Conservation (phyloP, 495 filamentous ascomycete species). For the Xylaria sp. region DNA sequence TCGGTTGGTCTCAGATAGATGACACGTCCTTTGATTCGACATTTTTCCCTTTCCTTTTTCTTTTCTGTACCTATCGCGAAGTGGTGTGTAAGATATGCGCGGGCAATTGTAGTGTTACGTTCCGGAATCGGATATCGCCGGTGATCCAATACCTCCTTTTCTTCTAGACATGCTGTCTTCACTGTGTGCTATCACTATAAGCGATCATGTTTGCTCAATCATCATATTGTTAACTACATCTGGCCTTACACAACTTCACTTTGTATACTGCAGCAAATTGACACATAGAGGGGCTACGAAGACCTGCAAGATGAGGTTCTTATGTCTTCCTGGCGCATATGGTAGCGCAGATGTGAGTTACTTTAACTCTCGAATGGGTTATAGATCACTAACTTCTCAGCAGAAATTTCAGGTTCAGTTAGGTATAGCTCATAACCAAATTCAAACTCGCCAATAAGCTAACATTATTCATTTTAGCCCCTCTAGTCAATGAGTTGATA, state of each 20-base stretch:
- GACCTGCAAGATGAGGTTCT: slow-evolving; percentile 47
- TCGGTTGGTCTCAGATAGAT: slow-evolving; percentile 13
- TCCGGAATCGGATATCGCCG: not conserved
- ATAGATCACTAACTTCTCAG: slow-evolving; percentile 31
- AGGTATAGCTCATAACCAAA: slow-evolving; percentile 40
- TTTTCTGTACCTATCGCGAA: not conserved
- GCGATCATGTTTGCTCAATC: slow-evolving; percentile 5
- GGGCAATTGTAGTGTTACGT: not conserved
- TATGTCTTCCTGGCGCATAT: slow-evolving; percentile 56
- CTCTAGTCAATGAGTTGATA: slow-evolving; percentile 54
- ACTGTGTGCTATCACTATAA: slow-evolving; percentile 21
- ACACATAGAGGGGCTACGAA: slow-evolving; percentile 19
- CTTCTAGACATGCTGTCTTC: not conserved
- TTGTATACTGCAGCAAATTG: slow-evolving; percentile 16
- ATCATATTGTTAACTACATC: not conserved
- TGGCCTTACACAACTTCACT: not conserved
- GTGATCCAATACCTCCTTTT: not conserved
- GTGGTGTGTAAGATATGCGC: not conserved
- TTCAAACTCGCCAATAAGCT: not conserved
- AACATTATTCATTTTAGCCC: slow-evolving; percentile 43
- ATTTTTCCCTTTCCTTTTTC: slow-evolving; percentile 7
- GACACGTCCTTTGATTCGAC: not conserved
- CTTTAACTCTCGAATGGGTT: slow-evolving; percentile 8
- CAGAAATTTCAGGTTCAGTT: slow-evolving; percentile 63
- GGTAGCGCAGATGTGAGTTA: slow-evolving; percentile 59